These are phyloP conservation scores for Gynostemma pentaphyllum DNA, from an alignment of 306 rosid species.

Conservation along the genomic window DNA sequence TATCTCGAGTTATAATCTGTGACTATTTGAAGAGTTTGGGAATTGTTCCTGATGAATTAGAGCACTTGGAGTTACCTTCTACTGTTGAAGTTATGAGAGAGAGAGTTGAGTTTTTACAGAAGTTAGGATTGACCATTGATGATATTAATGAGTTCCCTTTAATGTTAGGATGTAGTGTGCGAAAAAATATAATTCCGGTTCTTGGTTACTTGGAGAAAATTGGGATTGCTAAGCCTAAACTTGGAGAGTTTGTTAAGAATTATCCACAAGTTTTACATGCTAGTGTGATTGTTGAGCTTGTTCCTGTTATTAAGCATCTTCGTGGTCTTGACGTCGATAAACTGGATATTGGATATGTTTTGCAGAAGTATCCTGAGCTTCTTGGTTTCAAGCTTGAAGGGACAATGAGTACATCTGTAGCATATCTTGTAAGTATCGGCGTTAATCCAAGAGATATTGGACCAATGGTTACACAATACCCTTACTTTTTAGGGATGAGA, in stretches of 20 bases:
- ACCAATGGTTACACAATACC: constrained; percentile 87
- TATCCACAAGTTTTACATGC: constrained; percentile 91
- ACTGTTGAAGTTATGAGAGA: constrained; percentile 79
- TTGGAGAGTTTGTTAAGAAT: constrained; percentile 59
- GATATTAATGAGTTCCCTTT: constrained; percentile 75
- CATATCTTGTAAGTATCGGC: constrained; percentile 90
- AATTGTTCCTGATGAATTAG: constrained; percentile 71
- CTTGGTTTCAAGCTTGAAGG: constrained; percentile 93
- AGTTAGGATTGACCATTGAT: constrained; percentile 58
- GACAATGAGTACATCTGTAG: constrained; percentile 94
- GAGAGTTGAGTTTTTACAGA: constrained; percentile 74
- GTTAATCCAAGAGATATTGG: constrained; percentile 83
- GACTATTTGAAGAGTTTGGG: constrained; percentile 77
- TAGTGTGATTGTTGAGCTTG: constrained; percentile 91
- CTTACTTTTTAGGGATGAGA: constrained; percentile 81
- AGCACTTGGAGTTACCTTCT: constrained; percentile 69
- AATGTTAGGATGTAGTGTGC: constrained; percentile 71
- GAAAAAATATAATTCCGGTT: constrained; percentile 76
- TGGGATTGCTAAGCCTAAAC: constrained; percentile 62
- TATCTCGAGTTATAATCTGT: constrained; percentile 68
- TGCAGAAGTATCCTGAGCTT: constrained; percentile 84
- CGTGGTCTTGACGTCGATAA: constrained; percentile 91
- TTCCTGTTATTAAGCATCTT: constrained; percentile 68
- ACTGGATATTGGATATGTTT: constrained; percentile 72
- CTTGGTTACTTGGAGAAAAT: constrained; percentile 83